phyloP scores from a whole-genome alignment of 345 rosid species.

The Toxicodendron radicans region DNA sequence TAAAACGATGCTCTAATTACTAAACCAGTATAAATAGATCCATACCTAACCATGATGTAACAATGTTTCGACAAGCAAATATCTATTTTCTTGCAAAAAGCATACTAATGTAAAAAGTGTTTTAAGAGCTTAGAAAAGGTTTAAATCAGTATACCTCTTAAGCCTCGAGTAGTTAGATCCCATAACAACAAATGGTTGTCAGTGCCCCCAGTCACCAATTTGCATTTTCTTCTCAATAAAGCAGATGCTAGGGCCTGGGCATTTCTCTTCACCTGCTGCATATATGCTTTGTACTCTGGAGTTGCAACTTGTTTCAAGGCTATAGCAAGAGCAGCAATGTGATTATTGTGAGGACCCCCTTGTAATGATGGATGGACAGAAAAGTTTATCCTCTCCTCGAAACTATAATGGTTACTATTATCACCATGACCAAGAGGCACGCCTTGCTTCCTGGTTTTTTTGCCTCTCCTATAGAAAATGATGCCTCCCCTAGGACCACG shows the following conservation, averaged over 20 bases:
- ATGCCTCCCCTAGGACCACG: slow-evolving; percentile 99
- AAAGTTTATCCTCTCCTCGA: slow-evolving; percentile 91
- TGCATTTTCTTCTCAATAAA: slow-evolving; percentile 73
- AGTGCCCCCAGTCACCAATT: slow-evolving; percentile 91
- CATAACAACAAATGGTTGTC: slow-evolving; percentile 96
- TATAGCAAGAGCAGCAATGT: slow-evolving; percentile 95
- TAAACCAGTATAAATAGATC: not conserved
- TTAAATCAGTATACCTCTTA: slow-evolving; percentile 57
- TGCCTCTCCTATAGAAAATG: slow-evolving; percentile 79
- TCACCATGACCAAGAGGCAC: slow-evolving; percentile 44
- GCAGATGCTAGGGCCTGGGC: slow-evolving; percentile 89
- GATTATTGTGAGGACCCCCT: slow-evolving; percentile 98
- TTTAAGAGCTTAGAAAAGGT: not conserved
- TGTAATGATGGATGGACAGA: slow-evolving; percentile 84
- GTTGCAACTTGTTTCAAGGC: slow-evolving; percentile 92
- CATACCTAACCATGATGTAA: not conserved
- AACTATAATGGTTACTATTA: slow-evolving; percentile 54
- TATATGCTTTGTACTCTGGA: slow-evolving; percentile 78
- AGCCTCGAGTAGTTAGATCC: slow-evolving; percentile 85
- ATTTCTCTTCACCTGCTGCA: slow-evolving; percentile 93
- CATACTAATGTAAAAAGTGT: not conserved
- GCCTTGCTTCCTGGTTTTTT: slow-evolving; percentile 65
- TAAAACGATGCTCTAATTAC: not conserved
- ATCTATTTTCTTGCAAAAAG: not conserved
- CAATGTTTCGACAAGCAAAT: not conserved